A percentile compares a stretch with the other conserved stretches of the same genome.
These are phyloP conservation scores for Luzula sylvatica DNA, from an alignment of 176 grass and related monocot species.

Conservation along the genomic window DNA sequence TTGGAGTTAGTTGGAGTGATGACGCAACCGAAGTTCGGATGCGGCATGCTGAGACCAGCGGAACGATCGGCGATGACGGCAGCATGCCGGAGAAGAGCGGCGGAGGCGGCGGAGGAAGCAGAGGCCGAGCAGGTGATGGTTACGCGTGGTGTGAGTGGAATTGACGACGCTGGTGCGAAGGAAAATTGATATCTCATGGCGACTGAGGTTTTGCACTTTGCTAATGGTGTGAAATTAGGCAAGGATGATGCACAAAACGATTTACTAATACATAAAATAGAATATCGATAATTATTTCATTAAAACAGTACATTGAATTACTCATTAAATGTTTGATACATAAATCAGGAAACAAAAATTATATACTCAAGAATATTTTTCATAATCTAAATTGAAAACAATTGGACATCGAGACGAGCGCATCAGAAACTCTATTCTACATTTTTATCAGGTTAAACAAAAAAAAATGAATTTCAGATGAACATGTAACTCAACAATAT, in stretches of 20 bases:
- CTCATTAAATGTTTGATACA: too few species aligned
- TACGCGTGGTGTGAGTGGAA: neutral
- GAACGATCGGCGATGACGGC: conserved; percentile 73
- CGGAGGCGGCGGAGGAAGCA: neutral
- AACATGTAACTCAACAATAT: conserved; percentile 20
- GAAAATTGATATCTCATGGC: neutral
- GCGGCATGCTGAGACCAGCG: conserved; percentile 56
- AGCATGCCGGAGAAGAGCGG: conserved; percentile 34
- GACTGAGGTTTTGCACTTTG: neutral
- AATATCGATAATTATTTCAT: too few species aligned
- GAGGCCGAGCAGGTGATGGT: neutral
- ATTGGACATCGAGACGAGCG: too few species aligned
- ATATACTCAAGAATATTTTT: too few species aligned
- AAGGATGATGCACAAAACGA: too few species aligned
- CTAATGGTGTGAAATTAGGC: neutral
- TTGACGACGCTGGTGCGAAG: neutral
- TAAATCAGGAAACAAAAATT: too few species aligned
- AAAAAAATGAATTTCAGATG: conserved; percentile 9
- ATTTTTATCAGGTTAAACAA: neutral
- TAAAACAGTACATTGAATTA: too few species aligned
- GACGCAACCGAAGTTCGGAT: conserved; percentile 89
- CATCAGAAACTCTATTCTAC: conserved; percentile 4
- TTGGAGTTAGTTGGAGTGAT: conserved; percentile 26
- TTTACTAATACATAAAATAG: too few species aligned
- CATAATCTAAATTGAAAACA: too few species aligned